Evolutionary conservation across 164 flowering plant genomes (phyloP).

Genomic region (Euptelea pleiosperma): DNA sequence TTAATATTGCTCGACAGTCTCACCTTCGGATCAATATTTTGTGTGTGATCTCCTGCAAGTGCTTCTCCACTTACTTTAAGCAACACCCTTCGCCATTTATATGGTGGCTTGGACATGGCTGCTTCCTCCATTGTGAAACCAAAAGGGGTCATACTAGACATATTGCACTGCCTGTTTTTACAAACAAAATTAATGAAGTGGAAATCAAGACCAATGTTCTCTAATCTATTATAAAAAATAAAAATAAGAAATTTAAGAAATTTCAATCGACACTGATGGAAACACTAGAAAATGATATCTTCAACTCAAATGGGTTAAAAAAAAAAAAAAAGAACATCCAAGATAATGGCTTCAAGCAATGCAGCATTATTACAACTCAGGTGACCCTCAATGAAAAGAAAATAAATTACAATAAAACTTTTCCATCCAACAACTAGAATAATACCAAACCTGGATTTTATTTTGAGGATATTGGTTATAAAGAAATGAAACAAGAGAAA

Average conservation of each 20-base stretch:
- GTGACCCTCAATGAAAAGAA: not conserved
- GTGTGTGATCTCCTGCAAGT: constrained; percentile 82
- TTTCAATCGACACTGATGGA: not conserved
- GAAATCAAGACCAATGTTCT: not conserved
- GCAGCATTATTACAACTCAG: not conserved
- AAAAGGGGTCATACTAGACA: constrained; percentile 43
- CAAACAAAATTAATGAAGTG: not conserved
- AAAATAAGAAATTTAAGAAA: no score
- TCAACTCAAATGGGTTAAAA: no score
- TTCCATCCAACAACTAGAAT: no score
- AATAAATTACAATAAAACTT: not conserved
- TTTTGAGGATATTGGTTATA: no score
- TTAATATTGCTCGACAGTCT: not conserved
- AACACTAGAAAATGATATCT: not conserved
- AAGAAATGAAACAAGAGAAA: no score
- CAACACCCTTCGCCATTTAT: constrained; percentile 87
- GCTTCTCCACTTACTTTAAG: constrained; percentile 99
- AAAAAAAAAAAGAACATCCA: not conserved
- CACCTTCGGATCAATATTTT: constrained; percentile 97
- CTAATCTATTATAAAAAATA: not conserved
- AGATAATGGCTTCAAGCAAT: not conserved
- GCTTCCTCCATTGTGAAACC: constrained; percentile 45
- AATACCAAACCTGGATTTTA: no score
- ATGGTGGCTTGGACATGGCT: constrained; percentile 37
- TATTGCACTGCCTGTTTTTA: constrained; percentile 41